Evolutionary conservation across 805 yeast species (phyloP), one percentile per base, ranked within the genome.

Genomic region (Schwanniomyces pseudopolymorphus): DNA sequence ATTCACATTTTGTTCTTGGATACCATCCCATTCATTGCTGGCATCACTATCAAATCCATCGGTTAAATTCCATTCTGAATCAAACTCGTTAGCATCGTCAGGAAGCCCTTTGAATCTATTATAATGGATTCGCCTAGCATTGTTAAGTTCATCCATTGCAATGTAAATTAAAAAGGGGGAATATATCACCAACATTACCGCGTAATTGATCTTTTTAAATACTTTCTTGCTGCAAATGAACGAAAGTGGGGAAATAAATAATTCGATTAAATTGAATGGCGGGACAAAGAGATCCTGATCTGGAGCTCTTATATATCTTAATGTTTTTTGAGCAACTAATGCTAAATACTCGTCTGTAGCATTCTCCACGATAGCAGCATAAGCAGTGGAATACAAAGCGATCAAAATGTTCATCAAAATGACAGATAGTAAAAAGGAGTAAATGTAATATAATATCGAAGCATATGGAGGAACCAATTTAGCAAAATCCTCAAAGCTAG

Each of bases 301-400:
- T 0, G 96, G 96, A 0, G 96, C 96, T 55, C 96, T 76, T 44
- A 89, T 82, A 61, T 86, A 89, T 50, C 91, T 76, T 55, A 89
- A 74, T 0, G 95, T 88, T 71, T 89, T 88, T 51, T 86, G 86
- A 3, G 96, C 87, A 54, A 87, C 87, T 44, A 88, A 75, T 0
- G 95, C 95, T 72, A 89, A 78, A 60, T 85, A 89, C 62, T 89
- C 96, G 59, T 87, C 89, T 16, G 85, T 80, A 1, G 96, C 89
- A 69, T 89, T 87, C 40, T 81, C 92, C 42, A 84, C 85, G 52
- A 89, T 89, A 45, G 80, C 80, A 39, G 87, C 83, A 60, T 89
- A 89, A 0, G 96, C 94, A 40, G 89, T 85, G 25, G 94, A 84
- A 66, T 85, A 89, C 51, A 89, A 76, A 5, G 96, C 96, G 72